These are phyloP conservation scores for Hysterangium stoloniferum DNA, from an alignment of 768 basidiomycete species.

Conservation along the genomic window DNA sequence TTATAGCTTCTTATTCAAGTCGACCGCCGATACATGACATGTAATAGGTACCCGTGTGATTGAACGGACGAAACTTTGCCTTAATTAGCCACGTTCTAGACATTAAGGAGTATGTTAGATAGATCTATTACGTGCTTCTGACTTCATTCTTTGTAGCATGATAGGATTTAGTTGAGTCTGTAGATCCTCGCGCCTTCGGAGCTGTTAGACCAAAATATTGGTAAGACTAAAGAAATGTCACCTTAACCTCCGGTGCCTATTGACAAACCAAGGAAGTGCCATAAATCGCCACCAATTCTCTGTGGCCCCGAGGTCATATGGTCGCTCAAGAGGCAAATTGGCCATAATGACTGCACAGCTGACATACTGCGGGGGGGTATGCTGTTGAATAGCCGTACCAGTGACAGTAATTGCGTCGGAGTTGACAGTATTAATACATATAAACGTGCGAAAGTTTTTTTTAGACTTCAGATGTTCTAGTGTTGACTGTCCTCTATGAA, in stretches of 20 bases:
- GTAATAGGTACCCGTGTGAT: too few relatives aligned
- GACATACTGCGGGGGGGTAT: not conserved
- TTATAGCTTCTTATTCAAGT: too few relatives aligned
- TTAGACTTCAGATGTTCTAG: not conserved
- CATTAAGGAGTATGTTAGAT: too few relatives aligned
- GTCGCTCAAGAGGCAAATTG: not conserved
- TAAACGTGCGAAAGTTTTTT: not conserved
- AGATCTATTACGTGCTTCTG: too few relatives aligned
- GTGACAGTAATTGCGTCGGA: not conserved
- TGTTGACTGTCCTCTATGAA: conserved; percentile 1
- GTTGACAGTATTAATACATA: not conserved
- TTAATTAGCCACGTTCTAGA: too few relatives aligned
- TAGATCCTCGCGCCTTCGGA: not conserved
- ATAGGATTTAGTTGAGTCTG: not conserved
- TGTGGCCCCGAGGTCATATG: not conserved
- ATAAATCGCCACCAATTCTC: not conserved
- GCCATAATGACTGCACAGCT: not conserved
- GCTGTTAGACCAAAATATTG: not conserved
- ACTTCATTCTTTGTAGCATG: not conserved
- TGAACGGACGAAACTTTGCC: too few relatives aligned
- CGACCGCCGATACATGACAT: too few relatives aligned
- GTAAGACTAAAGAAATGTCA: not conserved
- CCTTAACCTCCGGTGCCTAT: not conserved
- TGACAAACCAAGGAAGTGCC: not conserved
- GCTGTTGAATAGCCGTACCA: not conserved